Conservation (phyloP, 345 rosid genomes). For the Xanthoceras sorbifolium region DNA sequence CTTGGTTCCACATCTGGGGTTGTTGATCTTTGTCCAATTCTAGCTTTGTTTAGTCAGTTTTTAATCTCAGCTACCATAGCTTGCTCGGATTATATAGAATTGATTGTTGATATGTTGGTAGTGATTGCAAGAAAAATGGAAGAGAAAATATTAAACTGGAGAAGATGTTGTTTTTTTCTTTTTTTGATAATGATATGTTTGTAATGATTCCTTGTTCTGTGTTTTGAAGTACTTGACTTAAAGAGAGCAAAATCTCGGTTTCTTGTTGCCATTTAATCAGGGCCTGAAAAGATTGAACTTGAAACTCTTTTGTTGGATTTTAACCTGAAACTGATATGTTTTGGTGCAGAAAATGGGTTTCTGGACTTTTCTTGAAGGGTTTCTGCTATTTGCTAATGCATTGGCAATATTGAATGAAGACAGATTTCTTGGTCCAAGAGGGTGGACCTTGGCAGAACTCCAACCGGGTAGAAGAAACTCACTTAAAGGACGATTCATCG, state of each 20-base stretch:
- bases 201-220: not conserved
- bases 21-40: not conserved
- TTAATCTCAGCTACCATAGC: not conserved
- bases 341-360: conserved; percentile 43
- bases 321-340: not conserved
- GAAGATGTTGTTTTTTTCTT: not conserved
- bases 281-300: not conserved
- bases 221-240: not conserved
- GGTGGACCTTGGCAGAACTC: conserved; percentile 55
- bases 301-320: not conserved
- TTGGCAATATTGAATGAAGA: conserved; percentile 56
- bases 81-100: not conserved
- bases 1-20: not conserved
- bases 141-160: not conserved
- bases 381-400: conserved; percentile 48
- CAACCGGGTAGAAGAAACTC: conserved; percentile 39
- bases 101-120: not conserved
- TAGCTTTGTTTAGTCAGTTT: not conserved
- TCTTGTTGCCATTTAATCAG: not conserved
- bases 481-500: conserved; percentile 43
- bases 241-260: not conserved
- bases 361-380: conserved; percentile 46
- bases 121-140: not conserved
- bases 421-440: conserved; percentile 47
- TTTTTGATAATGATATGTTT: too few relatives aligned